Evolutionary conservation across 2,329 filamentous ascomycete genomes (phyloP).

Genomic region (Fusarium tricinctum): DNA sequence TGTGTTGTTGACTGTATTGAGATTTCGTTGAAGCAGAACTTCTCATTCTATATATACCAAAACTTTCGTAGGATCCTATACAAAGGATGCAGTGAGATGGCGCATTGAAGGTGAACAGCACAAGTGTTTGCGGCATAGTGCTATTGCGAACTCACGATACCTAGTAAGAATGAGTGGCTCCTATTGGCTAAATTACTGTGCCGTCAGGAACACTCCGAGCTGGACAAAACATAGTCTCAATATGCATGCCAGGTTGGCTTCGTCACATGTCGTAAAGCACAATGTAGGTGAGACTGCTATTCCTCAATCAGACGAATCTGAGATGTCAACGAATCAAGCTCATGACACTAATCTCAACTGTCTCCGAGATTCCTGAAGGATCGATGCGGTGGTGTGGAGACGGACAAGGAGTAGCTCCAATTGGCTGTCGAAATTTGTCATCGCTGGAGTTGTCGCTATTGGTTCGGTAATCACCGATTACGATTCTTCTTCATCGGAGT

Average conservation of each 20-base stretch:
- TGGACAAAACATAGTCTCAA: neutral
- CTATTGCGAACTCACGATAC: neutral
- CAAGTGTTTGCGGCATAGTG: neutral
- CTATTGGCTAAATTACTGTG: neutral
- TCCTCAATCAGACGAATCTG: too few relatives aligned
- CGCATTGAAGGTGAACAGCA: too few relatives aligned
- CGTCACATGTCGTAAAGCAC: neutral
- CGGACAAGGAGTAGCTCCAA: slow-evolving; percentile 17
- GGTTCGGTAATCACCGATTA: neutral
- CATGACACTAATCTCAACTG: neutral
- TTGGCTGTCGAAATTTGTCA: neutral
- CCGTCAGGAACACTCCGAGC: neutral
- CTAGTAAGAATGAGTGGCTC: neutral
- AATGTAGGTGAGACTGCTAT: neutral
- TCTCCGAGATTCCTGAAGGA: neutral
- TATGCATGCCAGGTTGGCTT: neutral
- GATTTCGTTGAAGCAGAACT: neutral
- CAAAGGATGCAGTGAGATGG: too few relatives aligned
- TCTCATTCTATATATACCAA: neutral
- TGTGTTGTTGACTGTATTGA: neutral
- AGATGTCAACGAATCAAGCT: neutral
- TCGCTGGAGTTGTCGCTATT: neutral
- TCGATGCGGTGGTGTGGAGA: neutral
- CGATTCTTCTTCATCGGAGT: slow-evolving; percentile 6
- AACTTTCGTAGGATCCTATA: neutral